Conservation (phyloP, 768 basidiomycete species). For the Mycena leptocephala region DNA sequence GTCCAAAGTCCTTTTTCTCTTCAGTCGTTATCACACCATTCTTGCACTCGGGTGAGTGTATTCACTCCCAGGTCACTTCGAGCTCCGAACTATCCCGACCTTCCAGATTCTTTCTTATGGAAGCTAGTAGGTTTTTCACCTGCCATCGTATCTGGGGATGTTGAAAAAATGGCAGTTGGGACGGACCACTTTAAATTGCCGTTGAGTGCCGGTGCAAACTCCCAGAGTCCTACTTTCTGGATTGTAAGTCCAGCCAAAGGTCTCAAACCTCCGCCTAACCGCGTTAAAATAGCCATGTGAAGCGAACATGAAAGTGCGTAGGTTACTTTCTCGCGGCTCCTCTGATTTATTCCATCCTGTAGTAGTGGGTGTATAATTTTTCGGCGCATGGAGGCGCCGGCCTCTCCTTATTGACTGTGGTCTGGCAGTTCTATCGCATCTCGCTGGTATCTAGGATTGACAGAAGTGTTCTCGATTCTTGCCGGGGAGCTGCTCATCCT, state of each 20-base stretch:
- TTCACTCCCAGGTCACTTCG: too few species aligned
- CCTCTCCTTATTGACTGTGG: not conserved
- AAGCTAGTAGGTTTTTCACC: slow-evolving; percentile 1
- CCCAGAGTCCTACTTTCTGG: not conserved
- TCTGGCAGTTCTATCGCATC: not conserved
- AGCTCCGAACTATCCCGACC: too few species aligned
- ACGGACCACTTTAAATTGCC: slow-evolving; percentile 20
- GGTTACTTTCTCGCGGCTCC: not conserved
- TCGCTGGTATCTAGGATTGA: slow-evolving; percentile 17
- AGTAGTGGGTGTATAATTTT: slow-evolving; percentile 12
- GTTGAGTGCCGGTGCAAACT: not conserved
- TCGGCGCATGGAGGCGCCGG: too few species aligned
- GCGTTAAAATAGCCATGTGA: not conserved
- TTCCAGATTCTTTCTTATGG: slow-evolving; percentile 20
- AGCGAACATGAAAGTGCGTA: slow-evolving; percentile 19
- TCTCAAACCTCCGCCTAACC: not conserved
- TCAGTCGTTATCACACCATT: not conserved
- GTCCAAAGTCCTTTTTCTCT: not conserved
- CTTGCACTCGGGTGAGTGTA: not conserved
- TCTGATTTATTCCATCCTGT: not conserved
- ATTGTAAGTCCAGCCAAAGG: not conserved
- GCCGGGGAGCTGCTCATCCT: slow-evolving; percentile 19
- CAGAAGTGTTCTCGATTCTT: slow-evolving; percentile 18
- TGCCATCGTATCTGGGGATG: not conserved
- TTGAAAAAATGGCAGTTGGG: not conserved